A percentile compares a stretch with the other conserved stretches of the same genome.
Evolutionary conservation across 2,329 filamentous ascomycete species (phyloP).

Genomic region (Lasiodiplodia theobromae): DNA sequence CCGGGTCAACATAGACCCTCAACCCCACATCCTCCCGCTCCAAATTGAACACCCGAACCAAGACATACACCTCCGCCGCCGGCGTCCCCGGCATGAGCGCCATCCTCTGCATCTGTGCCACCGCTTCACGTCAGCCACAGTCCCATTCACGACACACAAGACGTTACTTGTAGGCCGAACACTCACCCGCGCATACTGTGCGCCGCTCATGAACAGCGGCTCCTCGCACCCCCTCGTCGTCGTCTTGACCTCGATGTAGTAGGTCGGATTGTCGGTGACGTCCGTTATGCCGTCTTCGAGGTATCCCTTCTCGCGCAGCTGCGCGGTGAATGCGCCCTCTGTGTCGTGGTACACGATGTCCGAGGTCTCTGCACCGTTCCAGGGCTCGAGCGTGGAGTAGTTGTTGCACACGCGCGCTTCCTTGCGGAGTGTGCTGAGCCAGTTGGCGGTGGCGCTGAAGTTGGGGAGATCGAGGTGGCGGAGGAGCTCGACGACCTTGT

Average conservation of each 20-base stretch:
- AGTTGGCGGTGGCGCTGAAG: conserved; percentile 51
- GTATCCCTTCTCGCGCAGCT: conserved; percentile 35
- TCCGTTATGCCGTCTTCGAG: conserved; percentile 39
- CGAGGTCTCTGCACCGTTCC: conserved; percentile 54
- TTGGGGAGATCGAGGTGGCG: conserved; percentile 40
- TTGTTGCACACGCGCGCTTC: conserved; percentile 49
- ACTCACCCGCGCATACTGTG: conserved; percentile 49
- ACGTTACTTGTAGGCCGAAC: too few species aligned
- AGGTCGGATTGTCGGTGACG: conserved; percentile 40
- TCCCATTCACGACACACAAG: too few species aligned
- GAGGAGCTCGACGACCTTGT: conserved; percentile 55
- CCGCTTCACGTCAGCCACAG: too few species aligned
- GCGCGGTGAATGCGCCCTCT: conserved; percentile 30
- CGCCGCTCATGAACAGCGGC: conserved; percentile 57
- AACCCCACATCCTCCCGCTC: conserved; percentile 41
- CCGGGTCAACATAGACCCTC: conserved; percentile 49
- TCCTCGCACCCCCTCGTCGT: conserved; percentile 49
- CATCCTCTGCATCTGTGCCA: conserved; percentile 1
- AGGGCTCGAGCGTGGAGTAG: conserved; percentile 51
- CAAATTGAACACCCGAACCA: conserved; percentile 53
- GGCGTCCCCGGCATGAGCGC: not conserved
- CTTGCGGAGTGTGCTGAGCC: conserved; percentile 58
- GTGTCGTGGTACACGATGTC: conserved; percentile 57
- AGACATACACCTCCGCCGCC: conserved; percentile 45
- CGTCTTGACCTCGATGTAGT: conserved; percentile 62